phyloP scores from a whole-genome alignment of 2,329 filamentous ascomycete species.

The Fusarium penzigii region DNA sequence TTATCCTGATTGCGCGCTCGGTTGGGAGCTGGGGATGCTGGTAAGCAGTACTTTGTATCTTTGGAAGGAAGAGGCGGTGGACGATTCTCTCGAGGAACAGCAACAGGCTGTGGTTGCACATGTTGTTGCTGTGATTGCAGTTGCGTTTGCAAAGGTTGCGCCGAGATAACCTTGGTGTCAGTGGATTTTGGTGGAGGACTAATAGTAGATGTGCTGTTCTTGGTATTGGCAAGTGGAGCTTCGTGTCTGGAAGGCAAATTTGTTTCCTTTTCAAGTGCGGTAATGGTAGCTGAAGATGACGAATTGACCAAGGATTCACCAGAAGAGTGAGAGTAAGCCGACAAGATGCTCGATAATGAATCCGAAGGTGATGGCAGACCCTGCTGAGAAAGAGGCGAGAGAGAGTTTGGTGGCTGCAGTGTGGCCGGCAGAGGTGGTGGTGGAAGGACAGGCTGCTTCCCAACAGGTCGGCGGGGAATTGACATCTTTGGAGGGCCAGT shows the following conservation, averaged over 20 bases:
- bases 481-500: slow-evolving; percentile 27
- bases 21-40: slow-evolving; percentile 19
- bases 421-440: slow-evolving; percentile 15
- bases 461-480: slow-evolving; percentile 28
- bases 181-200: slow-evolving; percentile 16
- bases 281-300: slow-evolving; percentile 38
- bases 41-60: slow-evolving; percentile 25
- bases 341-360: slow-evolving; percentile 57
- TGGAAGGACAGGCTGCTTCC: slow-evolving; percentile 18
- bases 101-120: slow-evolving; percentile 19
- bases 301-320: slow-evolving; percentile 45
- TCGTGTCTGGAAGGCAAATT: slow-evolving; percentile 25
- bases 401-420: slow-evolving; percentile 15
- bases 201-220: slow-evolving; percentile 16
- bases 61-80: slow-evolving; percentile 31
- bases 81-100: slow-evolving; percentile 2
- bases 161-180: slow-evolving; percentile 4
- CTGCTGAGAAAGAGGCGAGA: slow-evolving; percentile 16
- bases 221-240: slow-evolving; percentile 26
- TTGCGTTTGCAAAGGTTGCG: slow-evolving; percentile 13
- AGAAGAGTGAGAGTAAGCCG: slow-evolving; percentile 53
- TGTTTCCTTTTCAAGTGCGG: slow-evolving; percentile 22
- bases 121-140: slow-evolving; percentile 22
- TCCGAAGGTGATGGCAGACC: slow-evolving; percentile 41
- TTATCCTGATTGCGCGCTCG: slow-evolving; percentile 13